Evolutionary conservation across 352 stramenopile genomes (phyloP).

Genomic region (Pythium dissimile): DNA sequence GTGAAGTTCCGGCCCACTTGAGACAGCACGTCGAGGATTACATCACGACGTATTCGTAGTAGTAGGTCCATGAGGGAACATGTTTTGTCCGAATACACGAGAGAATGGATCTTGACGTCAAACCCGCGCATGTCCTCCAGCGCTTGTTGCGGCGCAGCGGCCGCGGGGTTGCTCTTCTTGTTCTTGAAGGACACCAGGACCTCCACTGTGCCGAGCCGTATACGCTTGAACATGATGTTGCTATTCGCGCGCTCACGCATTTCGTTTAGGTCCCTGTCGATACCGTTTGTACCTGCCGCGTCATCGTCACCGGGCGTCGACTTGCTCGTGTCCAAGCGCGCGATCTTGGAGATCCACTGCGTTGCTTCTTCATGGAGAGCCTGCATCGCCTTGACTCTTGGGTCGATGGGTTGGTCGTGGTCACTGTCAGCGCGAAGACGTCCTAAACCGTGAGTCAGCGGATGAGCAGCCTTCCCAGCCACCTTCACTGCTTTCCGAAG

Average conservation of each 20-base stretch:
- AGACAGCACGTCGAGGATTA: constrained; percentile 78
- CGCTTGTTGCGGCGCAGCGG: constrained; percentile 28
- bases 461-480: constrained; percentile 59
- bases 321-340: constrained; percentile 9
- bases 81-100: constrained; percentile 87
- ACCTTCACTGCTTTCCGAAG: constrained; percentile 61
- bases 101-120: constrained; percentile 78
- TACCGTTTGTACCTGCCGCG: background rate
- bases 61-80: constrained; percentile 73
- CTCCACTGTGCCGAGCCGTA: constrained; percentile 72
- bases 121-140: constrained; percentile 86
- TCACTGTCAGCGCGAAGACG: constrained; percentile 22
- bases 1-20: constrained; percentile 85
- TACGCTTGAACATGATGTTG: constrained; percentile 77
- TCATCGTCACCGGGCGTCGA: background rate
- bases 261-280: constrained; percentile 28
- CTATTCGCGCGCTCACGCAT: constrained; percentile 42
- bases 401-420: background rate
- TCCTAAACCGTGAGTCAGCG: constrained; percentile 35
- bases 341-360: constrained; percentile 34
- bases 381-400: constrained; percentile 20
- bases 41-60: constrained; percentile 70
- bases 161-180: constrained; percentile 40
- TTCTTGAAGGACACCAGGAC: constrained; percentile 82
- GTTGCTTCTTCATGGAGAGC: constrained; percentile 41